Percentiles rank a stretch among this genome's conserved stretches.
These are phyloP conservation scores for Aureobasidium vineae DNA, from an alignment of 2,329 filamentous ascomycete species.

Conservation along the genomic window DNA sequence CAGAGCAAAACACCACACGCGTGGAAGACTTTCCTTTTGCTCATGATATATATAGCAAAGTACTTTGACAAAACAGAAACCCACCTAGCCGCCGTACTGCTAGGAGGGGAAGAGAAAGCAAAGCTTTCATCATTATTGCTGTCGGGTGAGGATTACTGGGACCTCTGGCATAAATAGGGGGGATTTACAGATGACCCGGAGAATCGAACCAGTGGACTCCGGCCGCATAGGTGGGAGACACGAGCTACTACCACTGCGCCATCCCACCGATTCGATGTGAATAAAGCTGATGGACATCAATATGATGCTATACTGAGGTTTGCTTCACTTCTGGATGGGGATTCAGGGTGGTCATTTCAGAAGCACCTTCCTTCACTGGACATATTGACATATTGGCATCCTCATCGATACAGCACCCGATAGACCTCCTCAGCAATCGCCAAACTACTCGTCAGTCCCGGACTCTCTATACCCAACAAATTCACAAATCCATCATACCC, in stretches of 20 bases:
- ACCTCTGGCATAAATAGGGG: not conserved
- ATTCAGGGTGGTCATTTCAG: too few relatives aligned
- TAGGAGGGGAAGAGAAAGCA: not conserved
- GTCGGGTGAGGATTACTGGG: not conserved
- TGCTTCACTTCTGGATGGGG: not conserved
- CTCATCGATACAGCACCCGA: constrained; percentile 48
- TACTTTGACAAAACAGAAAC: not conserved
- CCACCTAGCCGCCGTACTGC: not conserved
- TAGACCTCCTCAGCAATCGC: constrained; percentile 80
- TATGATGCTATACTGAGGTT: not conserved
- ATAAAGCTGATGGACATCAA: not conserved
- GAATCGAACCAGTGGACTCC: not conserved
- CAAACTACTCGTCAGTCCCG: constrained; percentile 80
- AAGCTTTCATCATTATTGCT: not conserved
- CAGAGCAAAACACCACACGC: too few relatives aligned
- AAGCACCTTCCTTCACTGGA: too few relatives aligned
- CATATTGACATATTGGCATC: too few relatives aligned
- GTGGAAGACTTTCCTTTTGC: too few relatives aligned
- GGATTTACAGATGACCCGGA: not conserved
- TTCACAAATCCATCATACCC: constrained; percentile 84
- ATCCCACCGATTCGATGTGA: not conserved
- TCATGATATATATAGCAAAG: not conserved
- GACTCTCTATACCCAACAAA: constrained; percentile 88
- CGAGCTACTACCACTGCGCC: not conserved
- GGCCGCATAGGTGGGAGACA: not conserved